These are phyloP conservation scores for Monotropa hypopitys DNA, from an alignment of 179 eudicot species.

Conservation along the genomic window DNA sequence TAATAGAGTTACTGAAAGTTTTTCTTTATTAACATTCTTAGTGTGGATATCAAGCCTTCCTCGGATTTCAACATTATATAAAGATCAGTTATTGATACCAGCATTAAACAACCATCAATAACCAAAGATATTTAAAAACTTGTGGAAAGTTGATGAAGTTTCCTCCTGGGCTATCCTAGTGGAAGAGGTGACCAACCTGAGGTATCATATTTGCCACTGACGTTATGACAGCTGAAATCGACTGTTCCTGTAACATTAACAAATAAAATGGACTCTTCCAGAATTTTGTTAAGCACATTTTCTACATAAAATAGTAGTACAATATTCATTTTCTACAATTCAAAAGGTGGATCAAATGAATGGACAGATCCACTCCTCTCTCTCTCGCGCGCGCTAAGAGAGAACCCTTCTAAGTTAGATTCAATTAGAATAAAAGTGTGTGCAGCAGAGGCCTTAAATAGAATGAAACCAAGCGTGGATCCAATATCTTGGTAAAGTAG, in stretches of 20 bases:
- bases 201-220: constrained; percentile 78
- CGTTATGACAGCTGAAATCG: constrained; percentile 74
- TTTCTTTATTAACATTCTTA: background rate
- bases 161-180: background rate
- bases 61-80: background rate
- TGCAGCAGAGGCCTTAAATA: background rate
- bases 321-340: background rate
- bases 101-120: background rate
- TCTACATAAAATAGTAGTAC: background rate
- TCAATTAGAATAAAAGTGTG: background rate
- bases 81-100: background rate
- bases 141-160: background rate
- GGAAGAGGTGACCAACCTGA: constrained; percentile 44
- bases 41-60: background rate
- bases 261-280: constrained; percentile 4
- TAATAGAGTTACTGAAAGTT: background rate
- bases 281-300: background rate
- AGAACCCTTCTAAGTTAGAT: background rate
- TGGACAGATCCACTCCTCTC: background rate
- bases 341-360: background rate
- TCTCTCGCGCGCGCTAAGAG: background rate
- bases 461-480: background rate
- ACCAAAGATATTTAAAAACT: background rate
- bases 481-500: background rate
- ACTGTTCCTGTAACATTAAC: constrained; percentile 51